Conservation (phyloP, 202 grass and related monocot species). For the Digitaria exilis region DNA sequence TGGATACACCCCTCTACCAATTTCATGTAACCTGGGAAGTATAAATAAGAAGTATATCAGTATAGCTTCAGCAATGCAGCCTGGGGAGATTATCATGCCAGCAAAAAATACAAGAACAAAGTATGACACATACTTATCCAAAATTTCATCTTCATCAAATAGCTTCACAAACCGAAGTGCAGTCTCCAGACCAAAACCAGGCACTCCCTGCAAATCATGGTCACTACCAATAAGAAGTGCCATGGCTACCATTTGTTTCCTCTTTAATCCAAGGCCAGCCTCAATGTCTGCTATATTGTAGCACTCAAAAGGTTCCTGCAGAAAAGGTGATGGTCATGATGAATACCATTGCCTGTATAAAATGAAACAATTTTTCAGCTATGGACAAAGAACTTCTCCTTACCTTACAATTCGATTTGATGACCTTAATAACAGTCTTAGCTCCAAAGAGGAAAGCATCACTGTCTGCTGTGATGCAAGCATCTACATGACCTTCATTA, state of each 20-base stretch:
- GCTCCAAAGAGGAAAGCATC: conserved; percentile 95
- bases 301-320: conserved; percentile 97
- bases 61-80: conserved; percentile 13
- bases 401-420: conserved; percentile 87
- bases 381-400: background rate
- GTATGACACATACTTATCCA: conserved; percentile 63
- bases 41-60: conserved; percentile 11
- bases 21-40: conserved; percentile 65
- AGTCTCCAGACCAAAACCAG: conserved; percentile 82
- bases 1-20: conserved; percentile 66
- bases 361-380: conserved; percentile 13
- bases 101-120: conserved; percentile 1
- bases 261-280: conserved; percentile 78
- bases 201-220: conserved; percentile 75
- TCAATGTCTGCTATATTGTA: conserved; percentile 90
- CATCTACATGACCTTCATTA: conserved; percentile 76
- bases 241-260: conserved; percentile 96
- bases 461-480: conserved; percentile 91
- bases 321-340: conserved; percentile 17
- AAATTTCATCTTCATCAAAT: conserved; percentile 72
- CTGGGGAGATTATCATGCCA: background rate
- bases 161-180: conserved; percentile 78
- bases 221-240: conserved; percentile 88
- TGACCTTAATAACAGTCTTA: conserved; percentile 78
- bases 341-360: conserved; percentile 4